Conservation (phyloP, 805 yeast species). For the Sugiyamaella boreocaroliniensis region DNA sequence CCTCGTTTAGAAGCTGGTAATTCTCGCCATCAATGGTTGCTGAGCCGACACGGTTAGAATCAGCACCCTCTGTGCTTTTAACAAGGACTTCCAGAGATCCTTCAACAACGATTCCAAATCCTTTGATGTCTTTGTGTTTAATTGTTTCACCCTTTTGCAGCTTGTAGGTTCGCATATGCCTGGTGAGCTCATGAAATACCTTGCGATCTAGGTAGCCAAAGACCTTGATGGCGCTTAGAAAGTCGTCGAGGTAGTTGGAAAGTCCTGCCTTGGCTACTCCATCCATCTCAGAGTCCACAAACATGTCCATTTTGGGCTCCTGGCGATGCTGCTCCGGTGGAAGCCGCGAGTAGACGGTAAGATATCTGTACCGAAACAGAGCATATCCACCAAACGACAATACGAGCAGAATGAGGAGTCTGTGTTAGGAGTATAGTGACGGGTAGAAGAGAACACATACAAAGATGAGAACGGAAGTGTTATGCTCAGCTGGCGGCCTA, state of each 20-base stretch:
- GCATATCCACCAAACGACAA: constrained; percentile 37
- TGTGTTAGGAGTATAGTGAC: not conserved
- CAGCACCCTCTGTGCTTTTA: constrained; percentile 33
- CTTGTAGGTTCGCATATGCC: constrained; percentile 84
- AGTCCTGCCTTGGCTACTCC: constrained; percentile 39
- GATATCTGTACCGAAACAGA: constrained; percentile 53
- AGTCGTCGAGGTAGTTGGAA: constrained; percentile 77
- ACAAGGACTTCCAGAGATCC: constrained; percentile 79
- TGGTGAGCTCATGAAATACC: constrained; percentile 88
- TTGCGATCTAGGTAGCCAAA: constrained; percentile 88
- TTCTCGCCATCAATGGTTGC: constrained; percentile 41
- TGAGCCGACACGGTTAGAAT: not conserved
- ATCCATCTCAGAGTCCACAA: constrained; percentile 33
- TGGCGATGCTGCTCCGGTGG: constrained; percentile 41
- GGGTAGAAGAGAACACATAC: constrained; percentile 26
- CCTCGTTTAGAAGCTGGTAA: constrained; percentile 71
- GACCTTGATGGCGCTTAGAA: constrained; percentile 81
- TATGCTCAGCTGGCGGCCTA: constrained; percentile 44
- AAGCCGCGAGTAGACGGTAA: constrained; percentile 56
- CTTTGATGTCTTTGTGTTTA: constrained; percentile 64
- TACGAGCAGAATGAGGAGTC: constrained; percentile 22
- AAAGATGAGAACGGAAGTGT: constrained; percentile 47
- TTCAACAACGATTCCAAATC: constrained; percentile 88
- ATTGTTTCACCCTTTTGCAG: constrained; percentile 70
- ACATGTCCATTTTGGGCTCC: constrained; percentile 42